Base-by-base conservation (phyloP, 306 rosid genomes). In the Spatholobus suberectus region DNA sequence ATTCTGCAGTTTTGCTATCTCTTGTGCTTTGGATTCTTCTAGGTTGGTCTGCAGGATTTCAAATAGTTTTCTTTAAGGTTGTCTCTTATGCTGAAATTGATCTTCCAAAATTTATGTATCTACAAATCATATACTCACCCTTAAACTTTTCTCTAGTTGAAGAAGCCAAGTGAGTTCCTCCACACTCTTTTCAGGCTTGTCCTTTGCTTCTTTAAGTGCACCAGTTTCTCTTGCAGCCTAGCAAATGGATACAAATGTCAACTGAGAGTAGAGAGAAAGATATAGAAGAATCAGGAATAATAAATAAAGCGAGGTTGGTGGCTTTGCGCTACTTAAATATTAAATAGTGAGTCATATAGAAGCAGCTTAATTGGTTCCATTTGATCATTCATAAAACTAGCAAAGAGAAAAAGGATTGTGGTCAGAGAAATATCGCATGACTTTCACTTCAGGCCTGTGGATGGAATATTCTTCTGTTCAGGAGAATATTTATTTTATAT, bases 171-270 rank as follows among this genome's bases (percentile, higher is more conserved):
- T 90, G 84, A 94, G 92, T 80, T 94, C 98, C 87, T 92, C 98
- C 77, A 92, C 95, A 38, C 85, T 83, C 83, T 94, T 94, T 88
- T 90, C 95, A 83, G 92, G 90, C 83, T 88, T 89, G 87, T 92
- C 95, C 87, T 94, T 94, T 74, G 94, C 92, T 76, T 94, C 98
- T 84, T 94, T 75, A 88, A 94, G 98, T 58, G 97, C 97, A 0
- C 98, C 97, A 67, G 97, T 92, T n/a, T 94, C 98, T 87, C 90
- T 94, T 70, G 97, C 92, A 83, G 91, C 97, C 98, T 94, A 73
- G 73, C 81, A 84, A 70, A 75, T 77, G 71, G 41, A 86, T 51
- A 84, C 32, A 63, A 35, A 80, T 74, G 57, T 77, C 83, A 85
- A 65, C 46, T 38, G 75, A 55, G n/a, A n/a, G 76, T 77, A 38